Base-by-base conservation (phyloP, 805 yeast species). In the Pichia cephalocereana region DNA sequence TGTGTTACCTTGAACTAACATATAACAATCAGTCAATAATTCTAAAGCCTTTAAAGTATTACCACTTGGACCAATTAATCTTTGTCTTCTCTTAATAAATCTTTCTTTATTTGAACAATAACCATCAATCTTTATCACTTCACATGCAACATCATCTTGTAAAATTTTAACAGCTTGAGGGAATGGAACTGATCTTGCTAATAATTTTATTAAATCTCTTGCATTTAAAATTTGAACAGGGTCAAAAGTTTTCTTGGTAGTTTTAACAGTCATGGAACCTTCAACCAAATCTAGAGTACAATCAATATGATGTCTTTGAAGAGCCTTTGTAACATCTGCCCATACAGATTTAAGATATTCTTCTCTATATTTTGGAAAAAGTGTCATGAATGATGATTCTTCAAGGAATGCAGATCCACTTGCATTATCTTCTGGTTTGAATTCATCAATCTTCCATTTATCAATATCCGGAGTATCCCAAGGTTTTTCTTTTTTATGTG, bases 401-500 rank as follows among this genome's bases (percentile, higher is more conserved):
- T 93, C 99, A n/a, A 95, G 76, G 62, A 93, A 93, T 18, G 96
- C 86, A 43, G 75, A 74, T 0, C 97, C 96, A 11, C 90, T 79
- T 8, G 79, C 81, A 61, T 89, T 87, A 62, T 93, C 96, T 57
- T 88, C 96, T 2, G 88, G 87, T 56, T 76, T 83, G 72, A 93
- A 93, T 49, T 88, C 95, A 36, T 87, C 96, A 36, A 80, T 72
- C 57, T 76, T 72, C 99, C 99, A 91, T 65, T 91, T 90, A 64
- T 90, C 96, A 49, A 90, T 82, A 57, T 89, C 96, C 19, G 85
- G 87, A 11, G 96, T 90, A 63, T 90, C 98, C 98, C 98, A 90
- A 46, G 98, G 98, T 67, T 91, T 91, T 59, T 93, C 98, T 61
- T 81, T 83, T 66, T 93, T 87, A 66, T 91, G 90, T 43, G 95